A percentile compares a stretch with the other conserved stretches of the same genome.
These are phyloP conservation scores for Dactylella cylindrospora DNA, from an alignment of 2,329 filamentous ascomycete species.

Conservation along the genomic window DNA sequence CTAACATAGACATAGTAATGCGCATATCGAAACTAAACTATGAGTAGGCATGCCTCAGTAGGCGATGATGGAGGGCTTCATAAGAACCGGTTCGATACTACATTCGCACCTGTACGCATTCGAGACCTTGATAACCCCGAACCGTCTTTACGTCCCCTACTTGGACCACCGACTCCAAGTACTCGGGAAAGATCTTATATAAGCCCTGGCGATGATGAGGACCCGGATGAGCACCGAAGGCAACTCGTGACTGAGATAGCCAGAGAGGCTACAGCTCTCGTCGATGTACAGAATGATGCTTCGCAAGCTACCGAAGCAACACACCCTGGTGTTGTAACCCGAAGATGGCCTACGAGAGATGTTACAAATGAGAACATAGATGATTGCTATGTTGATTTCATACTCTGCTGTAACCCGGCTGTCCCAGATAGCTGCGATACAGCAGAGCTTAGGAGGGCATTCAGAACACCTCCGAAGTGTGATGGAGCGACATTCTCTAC, in stretches of 20 bases:
- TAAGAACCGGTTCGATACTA: conserved; percentile 23
- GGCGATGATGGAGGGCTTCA: conserved; percentile 38
- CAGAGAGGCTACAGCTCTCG: conserved; percentile 27
- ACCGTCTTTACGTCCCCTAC: conserved; percentile 15
- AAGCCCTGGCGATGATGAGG: conserved; percentile 8
- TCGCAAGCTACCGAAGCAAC: conserved; percentile 10
- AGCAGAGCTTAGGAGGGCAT: conserved; percentile 69
- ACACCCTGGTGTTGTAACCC: conserved; percentile 7
- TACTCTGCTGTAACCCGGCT: conserved; percentile 86
- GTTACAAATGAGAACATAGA: conserved; percentile 73
- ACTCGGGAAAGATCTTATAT: conserved; percentile 27
- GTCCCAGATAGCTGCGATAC: conserved; percentile 72
- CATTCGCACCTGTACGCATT: conserved; percentile 35
- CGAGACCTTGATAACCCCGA: conserved; percentile 41
- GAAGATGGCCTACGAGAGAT: conserved; percentile 61
- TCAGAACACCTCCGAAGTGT: conserved; percentile 78
- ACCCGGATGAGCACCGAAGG: conserved; percentile 15
- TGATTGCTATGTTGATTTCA: conserved; percentile 79
- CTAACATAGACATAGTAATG: background rate
- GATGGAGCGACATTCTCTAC: conserved; percentile 84
- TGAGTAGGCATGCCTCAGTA: conserved; percentile 34
- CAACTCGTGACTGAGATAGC: conserved; percentile 37
- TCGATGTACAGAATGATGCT: conserved; percentile 33
- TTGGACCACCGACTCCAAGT: conserved; percentile 33
- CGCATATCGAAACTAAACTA: conserved; percentile 6